Conservation (phyloP, 2,329 filamentous ascomycete species). For the Alternaria burnsii region DNA sequence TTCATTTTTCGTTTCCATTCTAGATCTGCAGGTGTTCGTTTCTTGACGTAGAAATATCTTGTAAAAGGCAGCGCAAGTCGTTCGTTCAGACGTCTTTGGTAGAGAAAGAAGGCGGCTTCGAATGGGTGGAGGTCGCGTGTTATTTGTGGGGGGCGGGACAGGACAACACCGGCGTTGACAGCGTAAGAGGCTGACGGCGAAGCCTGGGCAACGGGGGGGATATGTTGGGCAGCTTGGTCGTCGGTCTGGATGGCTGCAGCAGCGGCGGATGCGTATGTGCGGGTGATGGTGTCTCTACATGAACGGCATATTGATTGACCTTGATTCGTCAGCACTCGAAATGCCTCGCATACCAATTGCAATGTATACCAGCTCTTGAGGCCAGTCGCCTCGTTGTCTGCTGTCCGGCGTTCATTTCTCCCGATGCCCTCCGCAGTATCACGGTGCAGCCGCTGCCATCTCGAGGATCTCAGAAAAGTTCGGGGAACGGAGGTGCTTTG, state of each 20-base stretch:
- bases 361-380: conserved; percentile 48
- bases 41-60: conserved; percentile 93
- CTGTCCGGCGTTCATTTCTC: conserved; percentile 55
- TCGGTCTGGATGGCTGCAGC: conserved; percentile 50
- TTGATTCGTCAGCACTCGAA: conserved; percentile 41
- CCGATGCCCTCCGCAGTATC: conserved; percentile 15
- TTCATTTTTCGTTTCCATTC: conserved; percentile 90
- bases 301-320: conserved; percentile 56
- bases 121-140: conserved; percentile 86
- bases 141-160: conserved; percentile 87
- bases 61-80: conserved; percentile 87
- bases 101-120: conserved; percentile 93
- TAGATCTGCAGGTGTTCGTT: conserved; percentile 80
- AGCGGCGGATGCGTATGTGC: conserved; percentile 46
- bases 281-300: conserved; percentile 54
- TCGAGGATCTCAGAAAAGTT: conserved; percentile 34
- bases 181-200: conserved; percentile 56
- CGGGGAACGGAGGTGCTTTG: conserved; percentile 42
- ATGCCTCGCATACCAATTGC: conserved; percentile 5
- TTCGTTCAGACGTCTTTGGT: conserved; percentile 96
- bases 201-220: conserved; percentile 47
- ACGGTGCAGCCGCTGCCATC: conserved; percentile 19
- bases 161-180: conserved; percentile 73
- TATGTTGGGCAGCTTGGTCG: conserved; percentile 34
- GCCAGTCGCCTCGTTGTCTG: conserved; percentile 56